Evolutionary conservation across 2,329 filamentous ascomycete species (phyloP).

Genomic region (Catunica adiposa): DNA sequence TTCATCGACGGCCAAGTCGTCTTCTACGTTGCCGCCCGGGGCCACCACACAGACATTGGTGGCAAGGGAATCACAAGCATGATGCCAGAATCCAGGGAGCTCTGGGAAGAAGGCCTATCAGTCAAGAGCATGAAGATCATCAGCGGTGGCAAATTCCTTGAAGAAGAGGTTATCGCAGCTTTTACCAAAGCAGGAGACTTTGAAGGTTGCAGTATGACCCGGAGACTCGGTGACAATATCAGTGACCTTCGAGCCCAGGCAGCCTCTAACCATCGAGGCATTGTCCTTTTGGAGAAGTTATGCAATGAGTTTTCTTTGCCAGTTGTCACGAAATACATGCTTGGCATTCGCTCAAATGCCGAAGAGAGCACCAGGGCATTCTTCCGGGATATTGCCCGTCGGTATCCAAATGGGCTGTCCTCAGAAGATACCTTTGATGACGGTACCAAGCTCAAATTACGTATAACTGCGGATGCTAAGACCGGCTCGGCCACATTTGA

Average conservation of each 20-base stretch:
- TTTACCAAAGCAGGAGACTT: slow-evolving; percentile 58
- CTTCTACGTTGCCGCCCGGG: slow-evolving; percentile 20
- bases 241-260: slow-evolving; percentile 79
- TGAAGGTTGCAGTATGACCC: slow-evolving; percentile 60
- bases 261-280: slow-evolving; percentile 74
- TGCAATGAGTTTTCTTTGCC: slow-evolving; percentile 58
- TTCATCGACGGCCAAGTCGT: slow-evolving; percentile 27
- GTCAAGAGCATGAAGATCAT: slow-evolving; percentile 57
- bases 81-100: slow-evolving; percentile 55
- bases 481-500: slow-evolving; percentile 23
- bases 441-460: slow-evolving; percentile 22
- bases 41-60: slow-evolving; percentile 36
- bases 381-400: slow-evolving; percentile 32
- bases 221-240: slow-evolving; percentile 67
- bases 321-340: slow-evolving; percentile 47
- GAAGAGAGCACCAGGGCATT: slow-evolving; percentile 53
- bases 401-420: slow-evolving; percentile 21
- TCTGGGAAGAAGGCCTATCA: slow-evolving; percentile 48
- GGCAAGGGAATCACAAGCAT: slow-evolving; percentile 70
- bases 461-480: slow-evolving; percentile 19
- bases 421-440: slow-evolving; percentile 24
- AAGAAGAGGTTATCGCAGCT: slow-evolving; percentile 54
- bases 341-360: slow-evolving; percentile 26
- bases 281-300: slow-evolving; percentile 48
- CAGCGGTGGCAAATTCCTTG: slow-evolving; percentile 60